These are phyloP conservation scores for Tulasnella sp. DNA, from an alignment of 768 basidiomycete genomes.

Conservation along the genomic window DNA sequence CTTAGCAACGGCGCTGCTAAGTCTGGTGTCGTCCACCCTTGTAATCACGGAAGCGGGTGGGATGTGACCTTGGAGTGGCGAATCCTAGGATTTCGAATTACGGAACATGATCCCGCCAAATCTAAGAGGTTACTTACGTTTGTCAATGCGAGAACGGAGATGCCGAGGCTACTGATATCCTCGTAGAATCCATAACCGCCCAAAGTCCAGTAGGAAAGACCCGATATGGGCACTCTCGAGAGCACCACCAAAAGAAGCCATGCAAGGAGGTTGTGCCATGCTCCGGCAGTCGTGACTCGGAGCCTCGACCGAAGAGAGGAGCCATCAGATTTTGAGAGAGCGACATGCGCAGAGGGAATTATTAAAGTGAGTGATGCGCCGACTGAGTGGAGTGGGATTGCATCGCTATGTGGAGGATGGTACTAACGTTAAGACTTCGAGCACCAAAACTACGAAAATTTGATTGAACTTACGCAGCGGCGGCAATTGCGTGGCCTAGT, in stretches of 20 bases:
- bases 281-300: conserved; percentile 72
- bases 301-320: conserved; percentile 47
- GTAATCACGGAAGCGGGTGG: conserved; percentile 62
- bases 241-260: conserved; percentile 43
- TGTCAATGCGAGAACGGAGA: conserved; percentile 59
- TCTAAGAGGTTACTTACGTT: conserved; percentile 48
- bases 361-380: conserved; percentile 65
- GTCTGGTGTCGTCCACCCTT: conserved; percentile 62
- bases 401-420: conserved; percentile 54
- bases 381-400: conserved; percentile 61
- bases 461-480: conserved; percentile 62
- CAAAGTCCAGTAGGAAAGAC: conserved; percentile 42
- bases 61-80: conserved; percentile 63
- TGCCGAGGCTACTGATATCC: conserved; percentile 57
- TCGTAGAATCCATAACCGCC: conserved; percentile 54
- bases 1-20: conserved; percentile 44
- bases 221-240: background rate
- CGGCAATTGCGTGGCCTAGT: conserved; percentile 75
- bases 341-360: conserved; percentile 76
- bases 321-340: conserved; percentile 51
- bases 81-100: conserved; percentile 50
- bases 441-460: background rate
- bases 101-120: background rate
- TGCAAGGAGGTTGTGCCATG: conserved; percentile 74
- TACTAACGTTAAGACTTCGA: background rate